These are phyloP conservation scores for Massariosphaeria phaeospora DNA, from an alignment of 495 filamentous ascomycete species.

Conservation along the genomic window DNA sequence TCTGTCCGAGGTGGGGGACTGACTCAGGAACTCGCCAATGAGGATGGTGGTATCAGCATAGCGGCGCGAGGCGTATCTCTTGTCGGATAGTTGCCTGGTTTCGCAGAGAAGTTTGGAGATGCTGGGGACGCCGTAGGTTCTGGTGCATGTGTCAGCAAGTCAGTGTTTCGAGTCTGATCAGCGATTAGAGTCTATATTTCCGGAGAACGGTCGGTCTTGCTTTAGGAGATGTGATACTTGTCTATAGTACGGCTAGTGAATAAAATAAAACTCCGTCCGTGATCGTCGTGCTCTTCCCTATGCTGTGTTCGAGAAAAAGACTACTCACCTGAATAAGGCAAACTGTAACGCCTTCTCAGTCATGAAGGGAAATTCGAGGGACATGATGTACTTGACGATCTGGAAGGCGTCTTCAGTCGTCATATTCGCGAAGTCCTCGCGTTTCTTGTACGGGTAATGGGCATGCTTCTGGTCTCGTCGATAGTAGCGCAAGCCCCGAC, in stretches of 20 bases:
- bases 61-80: conserved; percentile 53
- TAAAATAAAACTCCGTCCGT: no score
- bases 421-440: conserved; percentile 10
- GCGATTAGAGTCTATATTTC: no score
- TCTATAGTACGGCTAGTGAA: no score
- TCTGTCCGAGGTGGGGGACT: conserved; percentile 45
- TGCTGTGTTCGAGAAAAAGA: no score
- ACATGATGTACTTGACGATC: conserved; percentile 31
- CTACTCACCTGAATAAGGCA: conserved; percentile 43
- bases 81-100: conserved; percentile 50
- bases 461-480: conserved; percentile 7
- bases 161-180: no score
- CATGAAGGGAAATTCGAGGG: conserved; percentile 37
- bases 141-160: no score
- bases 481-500: conserved; percentile 17
- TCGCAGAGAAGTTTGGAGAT: conserved; percentile 55
- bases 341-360: conserved; percentile 29
- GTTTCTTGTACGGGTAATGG: conserved; percentile 14
- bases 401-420: conserved; percentile 34
- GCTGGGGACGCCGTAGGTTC: conserved; percentile 58
- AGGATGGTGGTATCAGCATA: conserved; percentile 59
- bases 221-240: no score
- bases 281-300: no score
- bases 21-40: conserved; percentile 47
- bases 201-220: no score